Conservation (phyloP, 805 yeast species). For the Priceomyces medius region DNA sequence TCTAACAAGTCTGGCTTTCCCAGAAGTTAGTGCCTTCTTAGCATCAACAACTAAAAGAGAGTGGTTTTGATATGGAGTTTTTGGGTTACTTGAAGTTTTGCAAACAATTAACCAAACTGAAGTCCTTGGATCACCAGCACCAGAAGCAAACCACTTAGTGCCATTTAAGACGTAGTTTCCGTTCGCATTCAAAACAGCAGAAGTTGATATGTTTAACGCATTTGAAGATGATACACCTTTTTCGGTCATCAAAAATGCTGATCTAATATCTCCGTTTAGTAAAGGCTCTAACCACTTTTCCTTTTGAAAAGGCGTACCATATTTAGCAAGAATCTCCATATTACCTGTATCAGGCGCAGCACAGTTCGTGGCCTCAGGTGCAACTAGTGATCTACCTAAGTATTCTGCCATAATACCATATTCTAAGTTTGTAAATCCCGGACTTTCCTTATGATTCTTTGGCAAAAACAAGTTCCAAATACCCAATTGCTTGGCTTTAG, state of each 20-base stretch:
- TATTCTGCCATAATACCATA: slow-evolving; percentile 66
- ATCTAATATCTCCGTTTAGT: slow-evolving; percentile 53
- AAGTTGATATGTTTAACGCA: slow-evolving; percentile 55
- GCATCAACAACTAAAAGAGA: slow-evolving; percentile 56
- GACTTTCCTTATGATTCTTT: slow-evolving; percentile 47
- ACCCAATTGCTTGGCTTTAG: slow-evolving; percentile 50
- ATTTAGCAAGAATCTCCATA: slow-evolving; percentile 50
- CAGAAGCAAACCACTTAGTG: slow-evolving; percentile 69
- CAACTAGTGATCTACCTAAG: slow-evolving; percentile 53
- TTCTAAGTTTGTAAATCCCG: slow-evolving; percentile 60
- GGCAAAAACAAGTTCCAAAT: slow-evolving; percentile 63
- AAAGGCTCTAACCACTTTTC: slow-evolving; percentile 52
- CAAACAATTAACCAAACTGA: slow-evolving; percentile 54
- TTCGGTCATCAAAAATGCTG: slow-evolving; percentile 67
- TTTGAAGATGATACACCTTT: slow-evolving; percentile 60
- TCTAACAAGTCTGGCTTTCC: slow-evolving; percentile 47
- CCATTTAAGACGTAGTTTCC: slow-evolving; percentile 57
- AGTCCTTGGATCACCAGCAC: slow-evolving; percentile 68
- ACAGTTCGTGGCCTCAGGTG: slow-evolving; percentile 60
- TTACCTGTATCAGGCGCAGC: slow-evolving; percentile 68
- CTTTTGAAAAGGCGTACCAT: slow-evolving; percentile 37
- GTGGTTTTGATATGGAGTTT: slow-evolving; percentile 48
- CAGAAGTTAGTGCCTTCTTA: slow-evolving; percentile 47
- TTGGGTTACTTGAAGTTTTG: slow-evolving; percentile 35
- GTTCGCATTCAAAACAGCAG: slow-evolving; percentile 35